Conservation (phyloP, 768 basidiomycete genomes). For the Amyloporia xantha region DNA sequence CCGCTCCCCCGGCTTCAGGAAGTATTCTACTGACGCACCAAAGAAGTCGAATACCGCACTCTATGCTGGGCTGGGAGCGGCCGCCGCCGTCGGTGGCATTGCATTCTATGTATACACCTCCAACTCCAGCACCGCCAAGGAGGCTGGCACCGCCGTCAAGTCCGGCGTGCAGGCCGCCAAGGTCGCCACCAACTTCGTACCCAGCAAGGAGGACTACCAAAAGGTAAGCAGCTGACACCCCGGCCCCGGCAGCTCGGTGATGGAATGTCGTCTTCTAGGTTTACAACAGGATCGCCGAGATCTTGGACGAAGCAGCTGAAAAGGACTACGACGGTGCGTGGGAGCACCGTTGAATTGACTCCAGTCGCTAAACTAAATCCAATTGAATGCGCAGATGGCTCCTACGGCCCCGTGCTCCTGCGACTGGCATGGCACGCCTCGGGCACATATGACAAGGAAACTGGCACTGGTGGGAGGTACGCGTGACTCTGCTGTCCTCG, state of each 20-base stretch:
- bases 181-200: slow-evolving; percentile 61
- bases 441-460: slow-evolving; percentile 83
- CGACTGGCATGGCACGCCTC: slow-evolving; percentile 94
- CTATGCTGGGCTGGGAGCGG: slow-evolving; percentile 55
- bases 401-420: slow-evolving; percentile 80
- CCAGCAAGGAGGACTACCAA: slow-evolving; percentile 81
- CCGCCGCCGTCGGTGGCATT: slow-evolving; percentile 50
- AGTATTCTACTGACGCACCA: slow-evolving; percentile 45
- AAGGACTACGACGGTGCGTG: slow-evolving; percentile 79
- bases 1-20: slow-evolving; percentile 39
- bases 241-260: too few relatives aligned
- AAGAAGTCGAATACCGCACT: slow-evolving; percentile 52
- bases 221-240: slow-evolving; percentile 68
- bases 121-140: slow-evolving; percentile 38
- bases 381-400: slow-evolving; percentile 53
- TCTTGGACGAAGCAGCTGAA: slow-evolving; percentile 57
- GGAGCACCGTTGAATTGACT: too few relatives aligned
- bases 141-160: slow-evolving; percentile 49
- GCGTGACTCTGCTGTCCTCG: slow-evolving; percentile 5
- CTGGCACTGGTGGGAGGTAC: slow-evolving; percentile 75
- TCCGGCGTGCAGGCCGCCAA: slow-evolving; percentile 58
- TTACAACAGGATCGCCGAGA: slow-evolving; percentile 82
- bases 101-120: slow-evolving; percentile 57
- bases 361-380: not conserved
- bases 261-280: too few relatives aligned